phyloP scores from a whole-genome alignment of 2,329 filamentous ascomycete genomes.

The Fusarium sp. region DNA sequence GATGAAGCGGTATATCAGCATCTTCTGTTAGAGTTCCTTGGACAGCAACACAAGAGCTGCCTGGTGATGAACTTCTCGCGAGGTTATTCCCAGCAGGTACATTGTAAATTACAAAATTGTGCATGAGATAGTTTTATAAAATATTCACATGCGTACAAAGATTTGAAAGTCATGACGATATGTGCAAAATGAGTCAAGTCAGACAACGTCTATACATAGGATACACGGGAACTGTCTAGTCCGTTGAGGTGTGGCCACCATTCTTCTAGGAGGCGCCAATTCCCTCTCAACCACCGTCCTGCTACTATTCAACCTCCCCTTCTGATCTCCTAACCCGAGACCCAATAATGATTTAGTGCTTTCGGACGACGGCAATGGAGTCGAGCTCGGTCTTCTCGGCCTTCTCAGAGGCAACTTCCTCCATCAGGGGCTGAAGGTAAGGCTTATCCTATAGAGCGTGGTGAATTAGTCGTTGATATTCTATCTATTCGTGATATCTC shows the following conservation, averaged over 20 bases:
- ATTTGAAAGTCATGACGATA: neutral
- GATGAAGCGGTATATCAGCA: conserved; percentile 16
- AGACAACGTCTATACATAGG: conserved; percentile 52
- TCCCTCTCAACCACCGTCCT: conserved; percentile 40
- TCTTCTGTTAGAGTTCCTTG: conserved; percentile 15
- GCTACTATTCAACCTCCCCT: conserved; percentile 27
- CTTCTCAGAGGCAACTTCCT: conserved; percentile 61
- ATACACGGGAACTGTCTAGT: conserved; percentile 51
- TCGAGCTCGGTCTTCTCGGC: conserved; percentile 66
- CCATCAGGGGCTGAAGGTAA: conserved; percentile 66
- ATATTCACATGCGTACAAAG: conserved; percentile 31
- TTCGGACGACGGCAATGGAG: conserved; percentile 63
- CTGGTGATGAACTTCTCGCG: conserved; percentile 17
- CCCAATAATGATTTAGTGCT: conserved; percentile 52
- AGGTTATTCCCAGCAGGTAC: conserved; percentile 27
- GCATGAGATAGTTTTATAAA: conserved; percentile 38
- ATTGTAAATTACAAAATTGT: conserved; percentile 45
- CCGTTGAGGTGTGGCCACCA: conserved; percentile 40
- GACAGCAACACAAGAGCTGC: conserved; percentile 26
- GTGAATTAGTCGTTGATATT: conserved; percentile 31
- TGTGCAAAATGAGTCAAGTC: conserved; percentile 47
- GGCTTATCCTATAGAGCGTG: conserved; percentile 58
- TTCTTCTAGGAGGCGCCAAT: conserved; percentile 39
- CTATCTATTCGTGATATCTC: conserved; percentile 16
- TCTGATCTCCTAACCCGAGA: conserved; percentile 13